Conservation (phyloP, 305 asterid species). For the Salvia sclarea region DNA sequence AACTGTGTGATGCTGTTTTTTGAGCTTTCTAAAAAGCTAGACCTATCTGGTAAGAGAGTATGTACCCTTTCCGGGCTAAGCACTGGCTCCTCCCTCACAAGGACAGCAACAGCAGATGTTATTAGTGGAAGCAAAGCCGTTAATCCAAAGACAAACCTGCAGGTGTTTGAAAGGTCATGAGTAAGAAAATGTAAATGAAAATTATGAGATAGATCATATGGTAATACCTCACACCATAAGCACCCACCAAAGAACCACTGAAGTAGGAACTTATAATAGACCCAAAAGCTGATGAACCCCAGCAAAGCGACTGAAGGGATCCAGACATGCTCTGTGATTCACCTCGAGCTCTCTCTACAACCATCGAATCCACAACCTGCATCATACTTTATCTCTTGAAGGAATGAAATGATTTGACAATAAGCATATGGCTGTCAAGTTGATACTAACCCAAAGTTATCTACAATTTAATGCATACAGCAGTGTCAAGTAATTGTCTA, state of each 20-base stretch:
- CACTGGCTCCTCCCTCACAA: constrained; percentile 79
- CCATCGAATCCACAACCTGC: constrained; percentile 98
- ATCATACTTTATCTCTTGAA: constrained; percentile 36
- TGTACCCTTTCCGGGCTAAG: constrained; percentile 42
- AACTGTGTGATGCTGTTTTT: constrained; percentile 57
- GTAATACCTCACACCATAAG: constrained; percentile 90
- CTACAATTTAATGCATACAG: not conserved
- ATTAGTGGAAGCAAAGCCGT: constrained; percentile 91
- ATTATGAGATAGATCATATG: not conserved
- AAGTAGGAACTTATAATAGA: constrained; percentile 88
- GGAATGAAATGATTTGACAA: constrained; percentile 20
- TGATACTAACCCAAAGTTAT: not conserved
- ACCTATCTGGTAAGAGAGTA: constrained; percentile 32
- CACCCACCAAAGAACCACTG: constrained; percentile 89
- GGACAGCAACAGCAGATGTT: constrained; percentile 90
- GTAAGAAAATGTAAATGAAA: constrained; percentile 17
- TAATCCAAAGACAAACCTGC: constrained; percentile 91
- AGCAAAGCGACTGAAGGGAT: constrained; percentile 93
- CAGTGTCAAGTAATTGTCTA: not conserved
- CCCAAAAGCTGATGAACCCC: constrained; percentile 98
- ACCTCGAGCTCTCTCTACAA: constrained; percentile 97
- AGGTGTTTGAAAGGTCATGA: constrained; percentile 14
- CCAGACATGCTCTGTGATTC: constrained; percentile 98
- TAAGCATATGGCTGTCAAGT: constrained; percentile 6
- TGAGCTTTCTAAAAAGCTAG: constrained; percentile 63